These are phyloP conservation scores for Cymbopogon citratus DNA, from an alignment of 176 grass and related monocot genomes.

Conservation along the genomic window DNA sequence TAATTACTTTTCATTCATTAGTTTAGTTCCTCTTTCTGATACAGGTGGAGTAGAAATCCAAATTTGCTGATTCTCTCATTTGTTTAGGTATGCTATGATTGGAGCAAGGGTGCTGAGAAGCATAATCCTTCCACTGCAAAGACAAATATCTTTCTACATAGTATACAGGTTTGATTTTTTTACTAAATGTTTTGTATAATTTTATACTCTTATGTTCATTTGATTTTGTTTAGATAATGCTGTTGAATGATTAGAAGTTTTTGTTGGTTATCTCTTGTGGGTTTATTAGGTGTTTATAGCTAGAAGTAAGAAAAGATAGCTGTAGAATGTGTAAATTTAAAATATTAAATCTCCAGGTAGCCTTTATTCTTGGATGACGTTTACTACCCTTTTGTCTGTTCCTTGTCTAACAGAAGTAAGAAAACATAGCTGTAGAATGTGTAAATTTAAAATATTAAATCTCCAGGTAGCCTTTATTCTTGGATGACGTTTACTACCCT, in stretches of 20 bases:
- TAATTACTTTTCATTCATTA: neutral
- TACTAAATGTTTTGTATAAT: neutral
- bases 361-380: constrained; percentile 3
- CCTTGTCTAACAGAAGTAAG: neutral
- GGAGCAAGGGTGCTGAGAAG: constrained; percentile 96
- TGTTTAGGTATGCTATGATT: constrained; percentile 83
- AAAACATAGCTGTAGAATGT: neutral
- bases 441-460: neutral
- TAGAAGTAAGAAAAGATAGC: neutral
- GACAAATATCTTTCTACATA: constrained; percentile 89
- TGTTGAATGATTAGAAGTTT: neutral
- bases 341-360: neutral
- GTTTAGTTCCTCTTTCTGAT: neutral
- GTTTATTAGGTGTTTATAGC: neutral
- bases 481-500: neutral
- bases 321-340: neutral
- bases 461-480: neutral
- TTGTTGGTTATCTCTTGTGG: neutral
- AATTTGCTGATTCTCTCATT: constrained; percentile 10
- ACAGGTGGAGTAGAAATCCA: neutral
- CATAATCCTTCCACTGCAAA: constrained; percentile 84
- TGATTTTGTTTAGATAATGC: neutral
- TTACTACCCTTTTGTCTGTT: neutral
- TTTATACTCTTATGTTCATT: neutral
- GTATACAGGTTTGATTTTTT: constrained; percentile 54